A percentile compares a stretch with the other conserved stretches of the same genome.
Conservation (phyloP, 2,329 filamentous ascomycete species). For the Clonostachys chloroleuca region DNA sequence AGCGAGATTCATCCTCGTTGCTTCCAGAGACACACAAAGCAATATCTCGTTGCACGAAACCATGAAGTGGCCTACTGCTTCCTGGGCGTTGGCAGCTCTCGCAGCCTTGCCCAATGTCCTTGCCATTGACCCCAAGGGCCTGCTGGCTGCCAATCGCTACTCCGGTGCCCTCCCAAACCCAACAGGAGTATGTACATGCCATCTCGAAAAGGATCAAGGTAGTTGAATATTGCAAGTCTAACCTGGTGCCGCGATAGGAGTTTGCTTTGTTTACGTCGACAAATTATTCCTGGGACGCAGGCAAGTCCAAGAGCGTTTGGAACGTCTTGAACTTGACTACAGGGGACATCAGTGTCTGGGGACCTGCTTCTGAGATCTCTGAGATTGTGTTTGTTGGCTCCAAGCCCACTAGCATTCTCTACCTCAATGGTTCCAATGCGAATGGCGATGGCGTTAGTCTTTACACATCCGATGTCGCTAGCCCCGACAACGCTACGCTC, state of each 20-base stretch:
- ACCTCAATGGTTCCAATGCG: conserved; percentile 2
- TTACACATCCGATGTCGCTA: not conserved
- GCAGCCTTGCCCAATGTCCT: not conserved
- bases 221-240: not conserved
- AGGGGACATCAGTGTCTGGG: not conserved
- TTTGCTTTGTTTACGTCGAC: not conserved
- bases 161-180: not conserved
- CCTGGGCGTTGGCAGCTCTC: not conserved
- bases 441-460: conserved; percentile 2
- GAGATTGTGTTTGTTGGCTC: conserved; percentile 2
- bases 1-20: not conserved
- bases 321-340: not conserved
- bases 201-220: not conserved
- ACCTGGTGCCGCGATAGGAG: not conserved
- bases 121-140: not conserved
- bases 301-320: not conserved
- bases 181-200: not conserved
- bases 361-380: not conserved
- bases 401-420: conserved; percentile 2
- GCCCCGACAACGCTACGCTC: not conserved
- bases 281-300: not conserved
- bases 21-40: not conserved
- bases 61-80: not conserved
- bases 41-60: not conserved
- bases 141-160: conserved; percentile 1